phyloP scores from a whole-genome alignment of 768 basidiomycete genomes.

The Zangia roseola region DNA sequence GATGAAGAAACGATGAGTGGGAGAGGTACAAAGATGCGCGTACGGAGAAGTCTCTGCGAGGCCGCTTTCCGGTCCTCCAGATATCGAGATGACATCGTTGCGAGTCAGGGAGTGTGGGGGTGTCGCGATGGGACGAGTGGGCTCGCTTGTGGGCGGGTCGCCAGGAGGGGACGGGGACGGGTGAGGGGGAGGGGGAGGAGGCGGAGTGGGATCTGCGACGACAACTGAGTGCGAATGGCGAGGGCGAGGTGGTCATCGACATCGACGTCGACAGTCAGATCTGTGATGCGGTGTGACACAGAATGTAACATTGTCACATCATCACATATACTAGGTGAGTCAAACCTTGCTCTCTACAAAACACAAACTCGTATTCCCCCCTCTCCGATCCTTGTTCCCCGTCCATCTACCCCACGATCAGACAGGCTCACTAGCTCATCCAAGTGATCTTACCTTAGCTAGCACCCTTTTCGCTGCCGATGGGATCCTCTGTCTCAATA shows the following conservation, averaged over 20 bases:
- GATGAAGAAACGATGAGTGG: constrained; percentile 8
- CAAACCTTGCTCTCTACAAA: constrained; percentile 14
- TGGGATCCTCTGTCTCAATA: constrained; percentile 34
- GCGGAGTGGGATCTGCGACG: constrained; percentile 57
- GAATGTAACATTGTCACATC: constrained; percentile 26
- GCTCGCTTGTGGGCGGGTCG: constrained; percentile 49
- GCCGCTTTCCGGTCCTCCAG: constrained; percentile 55
- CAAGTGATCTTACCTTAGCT: constrained; percentile 22
- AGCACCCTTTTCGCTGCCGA: constrained; percentile 26
- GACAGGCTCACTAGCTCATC: background rate
- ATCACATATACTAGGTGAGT: constrained; percentile 22
- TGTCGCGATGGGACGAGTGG: constrained; percentile 39
- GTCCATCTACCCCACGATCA: constrained; percentile 8
- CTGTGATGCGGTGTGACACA: constrained; percentile 12
- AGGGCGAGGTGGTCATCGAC: constrained; percentile 32
- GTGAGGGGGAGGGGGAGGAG: constrained; percentile 36
- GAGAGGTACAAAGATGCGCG: constrained; percentile 14
- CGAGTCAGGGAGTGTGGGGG: constrained; percentile 35
- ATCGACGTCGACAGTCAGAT: constrained; percentile 3
- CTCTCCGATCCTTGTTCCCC: background rate
- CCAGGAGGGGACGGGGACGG: constrained; percentile 38
- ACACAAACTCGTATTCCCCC: constrained; percentile 17
- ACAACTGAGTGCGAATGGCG: constrained; percentile 34
- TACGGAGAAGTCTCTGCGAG: constrained; percentile 49
- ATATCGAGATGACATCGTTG: constrained; percentile 53